A percentile compares a stretch with the other conserved stretches of the same genome.
phyloP scores from a whole-genome alignment of 169 alveolate genomes.

The Eimeria falciformis region DNA sequence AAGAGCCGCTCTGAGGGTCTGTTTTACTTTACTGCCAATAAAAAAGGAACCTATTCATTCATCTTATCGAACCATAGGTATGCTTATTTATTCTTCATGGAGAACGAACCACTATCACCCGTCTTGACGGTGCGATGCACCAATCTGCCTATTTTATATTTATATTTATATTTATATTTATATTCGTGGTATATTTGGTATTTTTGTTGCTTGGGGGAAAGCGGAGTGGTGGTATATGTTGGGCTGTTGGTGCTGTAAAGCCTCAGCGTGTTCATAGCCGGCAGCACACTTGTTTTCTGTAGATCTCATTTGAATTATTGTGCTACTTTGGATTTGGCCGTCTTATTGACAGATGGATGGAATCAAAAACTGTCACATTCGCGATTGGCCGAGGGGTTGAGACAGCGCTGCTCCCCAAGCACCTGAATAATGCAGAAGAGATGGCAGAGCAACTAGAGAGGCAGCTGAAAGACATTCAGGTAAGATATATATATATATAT shows the following conservation, averaged over 20 bases:
- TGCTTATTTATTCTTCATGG: too few relatives aligned
- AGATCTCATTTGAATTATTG: too few relatives aligned
- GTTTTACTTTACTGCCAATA: conserved; percentile 80
- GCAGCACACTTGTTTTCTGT: too few relatives aligned
- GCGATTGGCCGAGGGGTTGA: conserved; percentile 82
- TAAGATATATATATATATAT: neutral
- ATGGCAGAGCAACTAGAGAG: conserved; percentile 23
- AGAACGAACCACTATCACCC: too few relatives aligned
- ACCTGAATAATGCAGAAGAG: conserved; percentile 57
- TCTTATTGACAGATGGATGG: conserved; percentile 64
- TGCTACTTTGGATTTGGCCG: neutral
- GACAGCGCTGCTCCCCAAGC: conserved; percentile 79
- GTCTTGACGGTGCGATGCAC: too few relatives aligned
- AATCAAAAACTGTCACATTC: conserved; percentile 77
- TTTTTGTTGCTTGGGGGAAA: too few relatives aligned
- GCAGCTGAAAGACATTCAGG: conserved; percentile 73
- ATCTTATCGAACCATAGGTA: conserved; percentile 76
- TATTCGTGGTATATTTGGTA: too few relatives aligned
- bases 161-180: too few relatives aligned
- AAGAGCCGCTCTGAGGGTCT: conserved; percentile 80
- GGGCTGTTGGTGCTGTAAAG: too few relatives aligned
- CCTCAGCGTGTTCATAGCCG: too few relatives aligned
- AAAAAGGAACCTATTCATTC: conserved; percentile 79
- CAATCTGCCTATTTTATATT: too few relatives aligned
- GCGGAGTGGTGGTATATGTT: too few relatives aligned